These are phyloP conservation scores for Dacryopinax spathularia DNA, from an alignment of 768 basidiomycete species.

Conservation along the genomic window DNA sequence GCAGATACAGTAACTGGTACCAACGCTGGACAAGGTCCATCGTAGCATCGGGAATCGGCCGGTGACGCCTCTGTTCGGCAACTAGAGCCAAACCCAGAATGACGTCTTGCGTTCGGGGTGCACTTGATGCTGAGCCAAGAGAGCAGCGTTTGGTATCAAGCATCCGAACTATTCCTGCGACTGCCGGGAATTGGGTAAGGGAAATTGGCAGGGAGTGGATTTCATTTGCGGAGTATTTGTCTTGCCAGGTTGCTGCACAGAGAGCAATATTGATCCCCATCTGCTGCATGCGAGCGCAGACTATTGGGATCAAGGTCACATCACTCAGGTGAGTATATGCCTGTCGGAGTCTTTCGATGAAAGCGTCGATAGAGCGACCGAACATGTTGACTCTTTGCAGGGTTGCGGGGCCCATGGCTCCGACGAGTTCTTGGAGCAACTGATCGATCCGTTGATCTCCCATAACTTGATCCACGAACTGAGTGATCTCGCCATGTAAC, in stretches of 20 bases:
- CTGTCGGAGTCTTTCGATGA: slow-evolving; percentile 48
- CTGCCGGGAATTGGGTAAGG: not conserved
- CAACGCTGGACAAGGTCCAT: not conserved
- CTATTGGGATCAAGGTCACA: not conserved
- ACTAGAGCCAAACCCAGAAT: not conserved
- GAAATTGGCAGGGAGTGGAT: not conserved
- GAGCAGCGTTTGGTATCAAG: not conserved
- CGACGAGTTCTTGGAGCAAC: slow-evolving; percentile 25
- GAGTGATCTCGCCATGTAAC: slow-evolving; percentile 38
- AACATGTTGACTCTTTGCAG: slow-evolving; percentile 48
- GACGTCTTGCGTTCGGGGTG: not conserved
- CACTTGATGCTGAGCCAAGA: not conserved
- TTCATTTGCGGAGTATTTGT: not conserved
- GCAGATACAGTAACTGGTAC: not conserved
- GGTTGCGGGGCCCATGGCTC: slow-evolving; percentile 10
- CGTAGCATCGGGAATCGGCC: not conserved
- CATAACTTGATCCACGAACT: slow-evolving; percentile 52
- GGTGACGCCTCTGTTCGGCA: not conserved
- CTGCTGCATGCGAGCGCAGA: not conserved
- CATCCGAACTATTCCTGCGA: not conserved
- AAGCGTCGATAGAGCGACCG: slow-evolving; percentile 67
- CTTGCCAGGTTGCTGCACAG: not conserved
- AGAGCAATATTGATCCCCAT: not conserved
- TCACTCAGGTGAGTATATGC: not conserved
- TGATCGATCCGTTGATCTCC: slow-evolving; percentile 37